These are phyloP conservation scores for Plectosphaerella cucumerina DNA, from an alignment of 2,329 filamentous ascomycete genomes.

Conservation along the genomic window DNA sequence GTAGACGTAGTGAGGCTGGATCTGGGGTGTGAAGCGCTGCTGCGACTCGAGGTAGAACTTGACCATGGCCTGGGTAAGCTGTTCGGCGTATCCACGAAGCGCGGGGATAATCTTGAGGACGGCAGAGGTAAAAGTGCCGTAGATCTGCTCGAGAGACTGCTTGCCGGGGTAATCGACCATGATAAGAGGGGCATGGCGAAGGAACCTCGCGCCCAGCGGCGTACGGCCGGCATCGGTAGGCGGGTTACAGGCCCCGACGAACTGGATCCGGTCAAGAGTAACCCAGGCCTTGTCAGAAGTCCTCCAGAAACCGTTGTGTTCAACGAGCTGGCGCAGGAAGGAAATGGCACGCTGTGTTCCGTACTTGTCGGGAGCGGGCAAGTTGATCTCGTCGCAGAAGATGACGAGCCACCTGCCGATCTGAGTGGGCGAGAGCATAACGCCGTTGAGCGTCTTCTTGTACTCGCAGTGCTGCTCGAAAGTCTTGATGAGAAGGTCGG, in stretches of 20 bases:
- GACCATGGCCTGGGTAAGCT: conserved; percentile 96
- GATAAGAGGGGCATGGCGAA: conserved; percentile 94
- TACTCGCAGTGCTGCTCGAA: conserved; percentile 99
- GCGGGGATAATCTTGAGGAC: conserved; percentile 95
- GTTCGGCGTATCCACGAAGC: conserved; percentile 89
- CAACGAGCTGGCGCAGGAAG: conserved; percentile 93
- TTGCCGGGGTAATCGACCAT: conserved; percentile 99
- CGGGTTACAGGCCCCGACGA: conserved; percentile 97
- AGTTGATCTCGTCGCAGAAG: conserved; percentile 99
- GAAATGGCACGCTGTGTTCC: conserved; percentile 96
- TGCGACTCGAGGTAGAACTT: conserved; percentile 94
- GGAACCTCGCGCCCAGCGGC: conserved; percentile 85
- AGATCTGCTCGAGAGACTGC: conserved; percentile 91
- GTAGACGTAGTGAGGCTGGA: conserved; percentile 98
- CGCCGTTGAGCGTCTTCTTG: conserved; percentile 95
- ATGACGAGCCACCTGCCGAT: conserved; percentile 97
- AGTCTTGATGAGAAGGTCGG: conserved; percentile 96
- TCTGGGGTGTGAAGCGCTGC: conserved; percentile 88
- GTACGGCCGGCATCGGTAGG: conserved; percentile 96
- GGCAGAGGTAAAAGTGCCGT: conserved; percentile 95
- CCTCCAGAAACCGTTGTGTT: conserved; percentile 99
- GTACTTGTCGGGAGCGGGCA: conserved; percentile 96
- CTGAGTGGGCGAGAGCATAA: conserved; percentile 91
- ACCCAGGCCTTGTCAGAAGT: conserved; percentile 98
- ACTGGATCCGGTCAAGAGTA: conserved; percentile 94